Evolutionary conservation across 768 basidiomycete species (phyloP).

Genomic region (Termitomyces sp.): DNA sequence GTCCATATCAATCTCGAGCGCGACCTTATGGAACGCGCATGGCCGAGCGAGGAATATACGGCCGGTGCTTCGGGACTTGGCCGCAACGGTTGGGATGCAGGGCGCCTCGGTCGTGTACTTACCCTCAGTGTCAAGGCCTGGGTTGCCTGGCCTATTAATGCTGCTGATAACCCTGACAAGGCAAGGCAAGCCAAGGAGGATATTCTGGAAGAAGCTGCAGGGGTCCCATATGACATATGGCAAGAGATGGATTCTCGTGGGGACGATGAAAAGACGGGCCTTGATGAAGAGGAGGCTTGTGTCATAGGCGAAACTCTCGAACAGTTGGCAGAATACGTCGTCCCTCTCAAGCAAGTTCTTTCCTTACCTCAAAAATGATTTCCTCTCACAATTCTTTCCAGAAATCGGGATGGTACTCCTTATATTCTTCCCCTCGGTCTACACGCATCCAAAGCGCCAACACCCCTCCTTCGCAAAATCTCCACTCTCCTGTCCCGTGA

Average conservation of each 20-base stretch:
- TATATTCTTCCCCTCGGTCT: slow-evolving; percentile 46
- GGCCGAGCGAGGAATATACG: slow-evolving; percentile 59
- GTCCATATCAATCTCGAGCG: slow-evolving; percentile 55
- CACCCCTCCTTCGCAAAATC: slow-evolving; percentile 58
- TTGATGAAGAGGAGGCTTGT: slow-evolving; percentile 68
- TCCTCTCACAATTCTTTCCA: slow-evolving; percentile 6
- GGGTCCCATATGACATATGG: slow-evolving; percentile 66
- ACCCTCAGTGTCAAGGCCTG: slow-evolving; percentile 56
- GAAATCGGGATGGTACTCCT: slow-evolving; percentile 41
- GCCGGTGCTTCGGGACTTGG: slow-evolving; percentile 24
- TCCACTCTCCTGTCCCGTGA: slow-evolving; percentile 63
- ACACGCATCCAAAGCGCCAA: slow-evolving; percentile 52
- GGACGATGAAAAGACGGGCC: slow-evolving; percentile 43
- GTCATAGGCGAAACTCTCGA: slow-evolving; percentile 61
- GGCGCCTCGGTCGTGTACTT: slow-evolving; percentile 50
- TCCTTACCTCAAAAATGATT: not conserved
- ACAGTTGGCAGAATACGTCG: slow-evolving; percentile 55
- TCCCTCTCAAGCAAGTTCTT: slow-evolving; percentile 50
- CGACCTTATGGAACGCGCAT: slow-evolving; percentile 68
- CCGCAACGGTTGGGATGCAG: slow-evolving; percentile 61
- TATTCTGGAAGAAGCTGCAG: slow-evolving; percentile 66
- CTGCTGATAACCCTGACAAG: slow-evolving; percentile 27
- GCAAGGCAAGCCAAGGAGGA: slow-evolving; percentile 40
- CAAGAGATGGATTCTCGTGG: slow-evolving; percentile 63
- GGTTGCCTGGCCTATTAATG: slow-evolving; percentile 38